Conservation (phyloP, 129 eudicot genomes). For the Pulicaria dysenterica region DNA sequence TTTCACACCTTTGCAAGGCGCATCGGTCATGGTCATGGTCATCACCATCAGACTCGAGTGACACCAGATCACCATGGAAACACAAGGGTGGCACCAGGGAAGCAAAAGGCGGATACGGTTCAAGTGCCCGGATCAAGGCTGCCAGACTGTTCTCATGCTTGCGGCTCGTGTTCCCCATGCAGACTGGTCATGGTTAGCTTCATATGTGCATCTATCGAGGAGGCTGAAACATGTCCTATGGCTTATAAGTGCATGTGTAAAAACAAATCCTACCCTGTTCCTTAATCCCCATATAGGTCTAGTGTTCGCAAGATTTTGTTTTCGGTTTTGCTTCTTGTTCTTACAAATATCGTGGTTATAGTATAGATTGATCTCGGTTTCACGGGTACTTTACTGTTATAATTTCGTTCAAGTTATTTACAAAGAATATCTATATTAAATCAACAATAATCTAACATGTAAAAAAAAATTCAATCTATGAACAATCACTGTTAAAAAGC, state of each 20-base stretch:
- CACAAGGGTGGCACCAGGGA: conserved; percentile 17
- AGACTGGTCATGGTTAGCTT: conserved; percentile 92
- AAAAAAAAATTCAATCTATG: conserved; percentile 12
- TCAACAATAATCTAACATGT: conserved; percentile 15
- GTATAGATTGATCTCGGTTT: conserved; percentile 5
- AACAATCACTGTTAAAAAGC: conserved; percentile 8
- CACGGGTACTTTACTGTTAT: background rate
- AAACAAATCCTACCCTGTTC: conserved; percentile 90
- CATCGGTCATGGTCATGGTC: conserved; percentile 46
- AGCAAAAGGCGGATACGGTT: conserved; percentile 51
- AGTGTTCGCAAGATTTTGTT: conserved; percentile 34
- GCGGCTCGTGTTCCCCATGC: conserved; percentile 95
- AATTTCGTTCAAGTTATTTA: background rate
- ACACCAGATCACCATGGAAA: conserved; percentile 27
- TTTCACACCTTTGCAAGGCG: conserved; percentile 54
- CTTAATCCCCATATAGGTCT: conserved; percentile 32
- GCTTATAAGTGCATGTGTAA: conserved; percentile 96
- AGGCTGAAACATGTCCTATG: conserved; percentile 97
- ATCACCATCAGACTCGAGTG: conserved; percentile 35
- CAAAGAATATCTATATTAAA: background rate
- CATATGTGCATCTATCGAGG: conserved; percentile 88
- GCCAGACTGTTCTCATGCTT: conserved; percentile 95
- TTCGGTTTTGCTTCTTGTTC: conserved; percentile 16
- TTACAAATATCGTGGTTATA: conserved; percentile 7
- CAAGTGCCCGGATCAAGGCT: conserved; percentile 78